phyloP scores from a whole-genome alignment of 108 stramenopile species.

The Nitzschia sp. region DNA sequence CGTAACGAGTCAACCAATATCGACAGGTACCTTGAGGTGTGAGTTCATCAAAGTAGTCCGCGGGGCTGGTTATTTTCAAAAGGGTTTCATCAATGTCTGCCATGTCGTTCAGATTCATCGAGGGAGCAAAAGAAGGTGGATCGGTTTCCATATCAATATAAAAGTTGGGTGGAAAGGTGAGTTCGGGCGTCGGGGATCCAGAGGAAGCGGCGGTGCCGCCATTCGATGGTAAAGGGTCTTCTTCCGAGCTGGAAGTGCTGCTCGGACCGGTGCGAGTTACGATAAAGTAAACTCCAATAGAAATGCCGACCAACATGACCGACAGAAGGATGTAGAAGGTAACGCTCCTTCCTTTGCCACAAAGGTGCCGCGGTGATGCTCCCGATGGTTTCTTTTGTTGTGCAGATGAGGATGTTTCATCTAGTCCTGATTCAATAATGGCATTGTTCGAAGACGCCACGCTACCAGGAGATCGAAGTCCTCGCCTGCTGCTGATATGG shows the following conservation, averaged over 20 bases:
- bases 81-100: constrained; percentile 6
- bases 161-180: constrained; percentile 11
- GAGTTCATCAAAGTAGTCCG: background rate
- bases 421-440: constrained; percentile 9
- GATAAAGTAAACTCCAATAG: constrained; percentile 11
- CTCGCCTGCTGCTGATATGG: too few relatives aligned
- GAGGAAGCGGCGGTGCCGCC: background rate
- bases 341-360: background rate
- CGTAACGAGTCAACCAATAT: constrained; percentile 21
- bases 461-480: background rate
- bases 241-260: background rate
- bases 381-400: background rate
- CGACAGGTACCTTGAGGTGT: constrained; percentile 25
- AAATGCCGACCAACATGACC: background rate
- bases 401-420: background rate
- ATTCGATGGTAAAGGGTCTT: background rate
- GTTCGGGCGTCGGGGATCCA: background rate
- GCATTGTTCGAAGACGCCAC: constrained; percentile 8
- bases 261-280: background rate
- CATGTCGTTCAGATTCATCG: background rate
- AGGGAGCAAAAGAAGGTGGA: background rate
- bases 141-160: background rate
- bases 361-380: background rate
- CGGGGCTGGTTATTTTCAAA: background rate
- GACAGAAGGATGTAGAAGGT: background rate